Evolutionary conservation across 2,329 filamentous ascomycete species (phyloP).

Genomic region (Oidium heveae): DNA sequence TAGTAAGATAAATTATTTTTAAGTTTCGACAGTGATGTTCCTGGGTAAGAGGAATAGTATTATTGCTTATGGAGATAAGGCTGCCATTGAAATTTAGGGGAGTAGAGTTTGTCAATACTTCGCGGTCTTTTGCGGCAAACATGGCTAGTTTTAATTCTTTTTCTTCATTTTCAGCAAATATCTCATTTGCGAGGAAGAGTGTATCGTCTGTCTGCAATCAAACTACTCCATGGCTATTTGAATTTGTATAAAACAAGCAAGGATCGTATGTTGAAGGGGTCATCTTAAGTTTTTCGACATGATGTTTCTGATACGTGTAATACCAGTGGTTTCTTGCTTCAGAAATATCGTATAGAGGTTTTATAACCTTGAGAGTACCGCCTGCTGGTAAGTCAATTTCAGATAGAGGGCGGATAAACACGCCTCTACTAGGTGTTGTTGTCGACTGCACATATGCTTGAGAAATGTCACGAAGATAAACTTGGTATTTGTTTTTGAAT

Average conservation of each 20-base stretch:
- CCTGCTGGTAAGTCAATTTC: background rate
- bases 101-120: background rate
- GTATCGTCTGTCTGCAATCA: constrained; percentile 1
- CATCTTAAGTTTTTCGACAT: constrained; percentile 1
- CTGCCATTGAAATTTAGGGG: constrained; percentile 1
- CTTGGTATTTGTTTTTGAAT: background rate
- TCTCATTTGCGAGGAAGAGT: background rate
- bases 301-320: constrained; percentile 1
- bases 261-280: constrained; percentile 1
- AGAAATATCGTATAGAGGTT: background rate
- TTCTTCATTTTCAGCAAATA: background rate
- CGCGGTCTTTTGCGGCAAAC: background rate
- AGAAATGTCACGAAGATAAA: constrained; percentile 1
- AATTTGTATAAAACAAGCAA: constrained; percentile 1
- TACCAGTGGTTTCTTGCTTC: constrained; percentile 2
- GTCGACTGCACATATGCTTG: constrained; percentile 1
- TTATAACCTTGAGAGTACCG: background rate
- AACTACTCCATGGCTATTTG: background rate
- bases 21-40: background rate
- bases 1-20: background rate
- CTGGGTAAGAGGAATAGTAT: background rate
- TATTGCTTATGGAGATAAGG: background rate
- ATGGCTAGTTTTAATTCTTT: background rate
- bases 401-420: background rate
- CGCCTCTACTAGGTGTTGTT: background rate